Evolutionary conservation across 2,329 filamentous ascomycete species (phyloP).

Genomic region (Torrubiella hemipterigena): DNA sequence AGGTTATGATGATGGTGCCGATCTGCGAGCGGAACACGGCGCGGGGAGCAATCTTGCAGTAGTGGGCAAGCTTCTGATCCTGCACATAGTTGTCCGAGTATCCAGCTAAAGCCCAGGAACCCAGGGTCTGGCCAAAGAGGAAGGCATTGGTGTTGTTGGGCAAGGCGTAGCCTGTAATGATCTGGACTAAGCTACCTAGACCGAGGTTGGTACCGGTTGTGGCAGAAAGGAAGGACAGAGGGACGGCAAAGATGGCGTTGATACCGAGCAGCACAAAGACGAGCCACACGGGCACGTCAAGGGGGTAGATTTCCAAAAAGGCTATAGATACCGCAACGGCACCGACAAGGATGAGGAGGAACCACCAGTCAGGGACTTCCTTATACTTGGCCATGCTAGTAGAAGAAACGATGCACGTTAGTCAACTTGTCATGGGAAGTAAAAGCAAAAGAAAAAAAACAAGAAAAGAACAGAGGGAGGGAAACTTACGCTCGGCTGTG

Average conservation of each 20-base stretch:
- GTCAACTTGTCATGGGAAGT: too few relatives aligned
- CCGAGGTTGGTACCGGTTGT: constrained; percentile 31
- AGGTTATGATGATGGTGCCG: constrained; percentile 31
- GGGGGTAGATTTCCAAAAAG: constrained; percentile 13
- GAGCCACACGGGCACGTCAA: constrained; percentile 13
- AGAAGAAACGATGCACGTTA: too few relatives aligned
- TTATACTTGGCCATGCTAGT: constrained; percentile 27
- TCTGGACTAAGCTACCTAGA: constrained; percentile 27
- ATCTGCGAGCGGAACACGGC: constrained; percentile 35
- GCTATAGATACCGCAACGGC: constrained; percentile 17
- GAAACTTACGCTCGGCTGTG: too few relatives aligned
- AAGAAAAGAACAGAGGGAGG: too few relatives aligned
- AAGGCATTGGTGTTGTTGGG: constrained; percentile 11
- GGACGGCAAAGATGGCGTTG: constrained; percentile 27
- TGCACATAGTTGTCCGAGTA: constrained; percentile 29
- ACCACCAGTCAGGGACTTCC: constrained; percentile 36
- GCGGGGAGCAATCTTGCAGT: constrained; percentile 35
- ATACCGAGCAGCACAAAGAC: constrained; percentile 16
- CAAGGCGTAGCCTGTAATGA: constrained; percentile 19
- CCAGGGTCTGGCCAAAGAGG: constrained; percentile 5
- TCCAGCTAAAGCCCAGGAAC: constrained; percentile 12
- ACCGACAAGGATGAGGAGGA: constrained; percentile 23
- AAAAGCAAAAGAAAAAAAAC: too few relatives aligned
- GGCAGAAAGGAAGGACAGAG: constrained; percentile 29
- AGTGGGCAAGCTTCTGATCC: constrained; percentile 39